These are phyloP conservation scores for Elaeagnus macrophylla DNA, from an alignment of 306 rosid species.

Conservation along the genomic window DNA sequence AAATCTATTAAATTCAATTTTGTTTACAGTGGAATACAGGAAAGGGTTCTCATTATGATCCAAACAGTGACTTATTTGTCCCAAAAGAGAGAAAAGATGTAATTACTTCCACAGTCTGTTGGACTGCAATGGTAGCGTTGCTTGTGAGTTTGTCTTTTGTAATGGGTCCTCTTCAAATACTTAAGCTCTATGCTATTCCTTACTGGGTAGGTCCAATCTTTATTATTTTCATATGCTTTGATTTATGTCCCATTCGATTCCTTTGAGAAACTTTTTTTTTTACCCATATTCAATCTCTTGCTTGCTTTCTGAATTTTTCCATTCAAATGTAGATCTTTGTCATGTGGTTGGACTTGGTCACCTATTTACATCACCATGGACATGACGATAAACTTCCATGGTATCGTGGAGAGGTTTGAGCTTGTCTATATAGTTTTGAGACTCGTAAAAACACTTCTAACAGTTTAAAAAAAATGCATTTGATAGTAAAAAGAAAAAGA, in stretches of 20 bases:
- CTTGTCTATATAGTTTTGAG: background rate
- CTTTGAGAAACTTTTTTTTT: no score
- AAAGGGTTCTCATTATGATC: slow-evolving; percentile 77
- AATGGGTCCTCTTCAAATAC: slow-evolving; percentile 79
- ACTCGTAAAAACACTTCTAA: no score
- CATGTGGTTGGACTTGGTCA: slow-evolving; percentile 88
- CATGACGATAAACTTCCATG: slow-evolving; percentile 91
- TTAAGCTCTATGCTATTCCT: slow-evolving; percentile 82
- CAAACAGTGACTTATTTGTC: slow-evolving; percentile 64
- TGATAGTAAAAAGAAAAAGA: no score
- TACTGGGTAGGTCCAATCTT: slow-evolving; percentile 43
- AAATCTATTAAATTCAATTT: slow-evolving; percentile 13
- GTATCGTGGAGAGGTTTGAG: slow-evolving; percentile 85
- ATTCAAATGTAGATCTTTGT: slow-evolving; percentile 51
- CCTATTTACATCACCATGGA: slow-evolving; percentile 95
- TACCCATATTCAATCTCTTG: no score
- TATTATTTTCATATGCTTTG: background rate
- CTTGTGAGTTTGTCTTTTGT: slow-evolving; percentile 55
- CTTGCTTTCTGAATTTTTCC: slow-evolving; percentile 10
- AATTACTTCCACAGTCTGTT: slow-evolving; percentile 71
- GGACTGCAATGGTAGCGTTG: slow-evolving; percentile 88
- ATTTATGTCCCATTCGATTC: no score
- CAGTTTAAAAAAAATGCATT: no score
- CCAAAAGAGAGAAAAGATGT: slow-evolving; percentile 66
- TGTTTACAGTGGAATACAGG: slow-evolving; percentile 58